These are phyloP conservation scores for Geoglossum glabrum DNA, from an alignment of 495 filamentous ascomycete species.

Conservation along the genomic window DNA sequence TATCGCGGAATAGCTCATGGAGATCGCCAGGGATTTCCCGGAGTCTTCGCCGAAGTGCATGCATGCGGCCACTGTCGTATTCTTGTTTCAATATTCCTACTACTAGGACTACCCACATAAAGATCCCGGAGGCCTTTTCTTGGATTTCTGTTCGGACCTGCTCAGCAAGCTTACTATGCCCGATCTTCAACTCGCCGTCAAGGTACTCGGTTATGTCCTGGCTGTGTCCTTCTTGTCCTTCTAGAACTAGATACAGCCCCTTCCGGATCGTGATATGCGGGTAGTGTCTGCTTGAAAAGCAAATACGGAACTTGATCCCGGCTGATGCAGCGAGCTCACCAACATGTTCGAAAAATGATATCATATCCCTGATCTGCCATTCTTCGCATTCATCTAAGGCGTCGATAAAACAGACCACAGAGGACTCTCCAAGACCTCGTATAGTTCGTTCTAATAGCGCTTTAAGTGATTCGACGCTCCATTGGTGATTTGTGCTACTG, in stretches of 20 bases:
- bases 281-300: too few relatives aligned
- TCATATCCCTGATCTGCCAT: conserved; percentile 18
- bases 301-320: conserved; percentile 6
- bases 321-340: conserved; percentile 6
- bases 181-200: too few relatives aligned
- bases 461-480: conserved; percentile 15
- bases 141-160: too few relatives aligned
- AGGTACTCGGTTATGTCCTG: conserved; percentile 10
- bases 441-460: conserved; percentile 15
- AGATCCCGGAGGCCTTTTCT: conserved; percentile 9
- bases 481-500: conserved; percentile 4
- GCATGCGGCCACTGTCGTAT: too few relatives aligned
- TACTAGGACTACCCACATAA: conserved; percentile 21
- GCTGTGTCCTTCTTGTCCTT: conserved; percentile 9
- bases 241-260: too few relatives aligned
- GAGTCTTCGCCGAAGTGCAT: conserved; percentile 10
- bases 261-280: too few relatives aligned
- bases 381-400: conserved; percentile 26
- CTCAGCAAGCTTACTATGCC: too few relatives aligned
- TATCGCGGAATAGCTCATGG: conserved; percentile 17
- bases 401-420: conserved; percentile 21
- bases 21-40: conserved; percentile 18
- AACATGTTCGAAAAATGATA: conserved; percentile 17
- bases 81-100: too few relatives aligned
- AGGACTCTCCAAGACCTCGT: conserved; percentile 5